Evolutionary conservation across 441 rosid genomes (phyloP), one percentile per base, ranked within the genome.

Genomic region (Breynia disticha): DNA sequence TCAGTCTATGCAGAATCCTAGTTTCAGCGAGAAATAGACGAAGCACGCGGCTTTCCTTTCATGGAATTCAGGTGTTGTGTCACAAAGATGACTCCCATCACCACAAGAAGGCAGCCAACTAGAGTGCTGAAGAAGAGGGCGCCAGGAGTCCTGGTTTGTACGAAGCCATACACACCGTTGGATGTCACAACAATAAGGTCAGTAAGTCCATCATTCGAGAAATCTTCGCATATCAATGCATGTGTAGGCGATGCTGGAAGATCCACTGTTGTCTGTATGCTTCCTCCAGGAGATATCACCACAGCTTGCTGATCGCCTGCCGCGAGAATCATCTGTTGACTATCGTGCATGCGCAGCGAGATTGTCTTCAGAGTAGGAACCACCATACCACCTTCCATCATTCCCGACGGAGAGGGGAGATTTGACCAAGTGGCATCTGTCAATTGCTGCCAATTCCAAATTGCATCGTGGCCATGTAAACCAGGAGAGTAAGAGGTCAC

Each of bases 101-200:
- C 97, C 19, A 89, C 76, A 35, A 94, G 56, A 57, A 94, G 90
- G 71, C 96, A 87, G 50, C 95, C 99, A 7, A 89, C 97, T 65
- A 89, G 76, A 12, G 95, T 83, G 77, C 99, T 90, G 77, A 94
- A 90, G 89, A 90, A 94, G 69, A 94, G 77, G 66, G 96, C 99
- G 42, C 97, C 99, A 0, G 99, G 99, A 46, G 87, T 95, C 69
- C 97, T 87, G 19, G 95, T 85, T 70, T 94, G 99, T 62, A 90
- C 91, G 50, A 89, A 89, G 43, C 99, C 96, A 35, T 89, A 89
- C 5, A 89, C 75, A 22, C 97, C 97, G 19, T 73, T 90, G 7
- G 96, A 82, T 39, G 99, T 94, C 76, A 94, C 76, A 20, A 94
- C 69, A 57, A 90, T 89, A 55, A 90, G 65, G 75, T 90, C 97